A percentile compares a stretch with the other conserved stretches of the same genome.
Evolutionary conservation across 2,329 filamentous ascomycete genomes (phyloP).

Genomic region (Arthroderma sp.): DNA sequence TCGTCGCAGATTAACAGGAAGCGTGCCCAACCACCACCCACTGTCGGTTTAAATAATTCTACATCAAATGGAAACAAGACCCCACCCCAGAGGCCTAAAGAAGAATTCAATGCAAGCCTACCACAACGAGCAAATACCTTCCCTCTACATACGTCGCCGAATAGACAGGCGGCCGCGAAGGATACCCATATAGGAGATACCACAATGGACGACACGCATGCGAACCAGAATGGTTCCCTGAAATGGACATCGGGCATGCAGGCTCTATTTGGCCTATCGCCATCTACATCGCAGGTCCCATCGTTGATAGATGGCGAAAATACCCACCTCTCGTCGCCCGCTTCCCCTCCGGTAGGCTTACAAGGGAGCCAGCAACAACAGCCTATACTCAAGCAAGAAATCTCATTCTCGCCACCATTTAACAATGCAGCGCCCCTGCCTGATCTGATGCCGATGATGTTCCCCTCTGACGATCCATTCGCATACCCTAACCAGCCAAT

Average conservation of each 20-base stretch:
- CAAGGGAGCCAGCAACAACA: slow-evolving; percentile 11
- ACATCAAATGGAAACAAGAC: slow-evolving; percentile 14
- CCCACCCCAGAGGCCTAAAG: slow-evolving; percentile 15
- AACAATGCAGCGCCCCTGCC: slow-evolving; percentile 28
- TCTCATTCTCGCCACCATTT: slow-evolving; percentile 26
- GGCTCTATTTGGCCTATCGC: slow-evolving; percentile 4
- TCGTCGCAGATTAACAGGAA: slow-evolving; percentile 37
- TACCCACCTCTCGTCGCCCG: slow-evolving; percentile 11
- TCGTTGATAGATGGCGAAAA: slow-evolving; percentile 9
- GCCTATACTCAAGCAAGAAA: slow-evolving; percentile 7
- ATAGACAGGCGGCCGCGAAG: slow-evolving; percentile 4
- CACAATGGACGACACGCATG: slow-evolving; percentile 23
- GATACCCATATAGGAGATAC: slow-evolving; percentile 17
- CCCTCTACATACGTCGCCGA: slow-evolving; percentile 22
- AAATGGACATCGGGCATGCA: slow-evolving; percentile 1
- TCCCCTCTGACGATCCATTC: slow-evolving; percentile 39
- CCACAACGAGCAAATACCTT: slow-evolving; percentile 32
- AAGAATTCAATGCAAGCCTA: slow-evolving; percentile 11
- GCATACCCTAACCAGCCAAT: slow-evolving; percentile 40
- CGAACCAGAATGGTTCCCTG: not conserved
- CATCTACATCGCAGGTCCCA: slow-evolving; percentile 5
- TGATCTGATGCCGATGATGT: slow-evolving; percentile 41
- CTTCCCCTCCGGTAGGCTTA: slow-evolving; percentile 8
- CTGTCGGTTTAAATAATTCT: slow-evolving; percentile 6
- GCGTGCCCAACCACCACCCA: slow-evolving; percentile 22